Evolutionary conservation across 108 stramenopile species (phyloP).

Genomic region (Skeletonema costatum): DNA sequence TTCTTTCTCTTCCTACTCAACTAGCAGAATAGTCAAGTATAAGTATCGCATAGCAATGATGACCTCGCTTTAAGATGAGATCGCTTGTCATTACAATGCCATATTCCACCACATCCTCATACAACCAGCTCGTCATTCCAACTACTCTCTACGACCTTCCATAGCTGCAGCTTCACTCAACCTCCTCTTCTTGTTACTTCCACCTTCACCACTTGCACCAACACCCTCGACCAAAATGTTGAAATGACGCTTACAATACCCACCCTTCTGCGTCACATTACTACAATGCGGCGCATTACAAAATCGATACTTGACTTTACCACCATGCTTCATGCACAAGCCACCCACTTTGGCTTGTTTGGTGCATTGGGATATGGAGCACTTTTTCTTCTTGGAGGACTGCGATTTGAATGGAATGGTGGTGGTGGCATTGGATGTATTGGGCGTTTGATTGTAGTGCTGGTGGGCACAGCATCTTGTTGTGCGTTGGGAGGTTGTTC

Average conservation of each 20-base stretch:
- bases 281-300: background rate
- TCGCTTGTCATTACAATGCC: too few relatives aligned
- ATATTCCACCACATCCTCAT: too few relatives aligned
- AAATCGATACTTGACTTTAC: background rate
- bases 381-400: background rate
- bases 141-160: too few relatives aligned
- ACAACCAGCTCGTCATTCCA: too few relatives aligned
- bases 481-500: background rate
- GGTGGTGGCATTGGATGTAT: background rate
- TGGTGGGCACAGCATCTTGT: background rate
- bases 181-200: too few relatives aligned
- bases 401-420: background rate
- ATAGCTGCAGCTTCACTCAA: too few relatives aligned
- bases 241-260: background rate
- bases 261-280: background rate
- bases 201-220: too few relatives aligned
- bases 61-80: too few relatives aligned
- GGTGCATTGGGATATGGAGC: background rate
- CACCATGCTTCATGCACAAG: background rate
- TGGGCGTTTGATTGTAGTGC: background rate
- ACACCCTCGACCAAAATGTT: background rate
- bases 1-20: too few relatives aligned
- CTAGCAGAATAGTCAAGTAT: too few relatives aligned
- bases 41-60: too few relatives aligned
- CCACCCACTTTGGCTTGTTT: background rate